Evolutionary conservation across 169 alveolate genomes (phyloP), one percentile per base, ranked within the genome.

Genomic region (Plasmodium inui): DNA sequence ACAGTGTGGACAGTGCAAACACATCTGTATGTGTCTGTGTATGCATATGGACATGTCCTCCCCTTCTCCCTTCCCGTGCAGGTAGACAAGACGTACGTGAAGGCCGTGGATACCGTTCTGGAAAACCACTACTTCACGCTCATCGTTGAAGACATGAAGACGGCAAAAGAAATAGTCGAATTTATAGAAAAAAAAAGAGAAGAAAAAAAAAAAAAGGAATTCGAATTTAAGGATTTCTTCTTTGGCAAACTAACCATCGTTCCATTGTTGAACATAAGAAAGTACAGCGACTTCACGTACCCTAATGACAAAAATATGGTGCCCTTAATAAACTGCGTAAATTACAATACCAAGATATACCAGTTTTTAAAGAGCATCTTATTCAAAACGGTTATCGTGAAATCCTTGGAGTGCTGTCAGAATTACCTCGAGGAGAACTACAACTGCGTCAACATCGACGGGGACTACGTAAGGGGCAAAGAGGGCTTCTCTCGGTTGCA

Each of bases 271-370:
- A 88, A 88, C 26, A 67, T 88, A 79, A 88, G 82, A 79, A 88
- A 88, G 79, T 88, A 34, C 71, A 79, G 50, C 81, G 94, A 88
- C 1, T 88, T 88, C 28, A 39, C 55, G 30, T 88, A 88, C 46
- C 94, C 94, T 1, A 88, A 79, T 37, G 94, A 88, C 72, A 88
- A 88, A 41, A 88, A 88, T 28, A 88, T 88, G 71, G 55, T 88
- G 61, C 94, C 94, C n/a, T n/a, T 88, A n/a, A 88, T 88, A 57
- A 88, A 88, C 37, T 88, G 94, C 71, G 88, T 88, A 88, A 88
- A 80, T 79, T 88, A 88, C 19, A 78, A 88, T 71, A 88, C 88
- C 30, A 76, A 88, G 72, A 88, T 88, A 78, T 88, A 88, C 22
- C 90, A 88, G 71, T 88, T 88, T 53, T 88, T 88, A 44, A 88